Evolutionary conservation across 495 filamentous ascomycete genomes (phyloP), one percentile per base, ranked within the genome.

Genomic region (Talaromyces adpressus): DNA sequence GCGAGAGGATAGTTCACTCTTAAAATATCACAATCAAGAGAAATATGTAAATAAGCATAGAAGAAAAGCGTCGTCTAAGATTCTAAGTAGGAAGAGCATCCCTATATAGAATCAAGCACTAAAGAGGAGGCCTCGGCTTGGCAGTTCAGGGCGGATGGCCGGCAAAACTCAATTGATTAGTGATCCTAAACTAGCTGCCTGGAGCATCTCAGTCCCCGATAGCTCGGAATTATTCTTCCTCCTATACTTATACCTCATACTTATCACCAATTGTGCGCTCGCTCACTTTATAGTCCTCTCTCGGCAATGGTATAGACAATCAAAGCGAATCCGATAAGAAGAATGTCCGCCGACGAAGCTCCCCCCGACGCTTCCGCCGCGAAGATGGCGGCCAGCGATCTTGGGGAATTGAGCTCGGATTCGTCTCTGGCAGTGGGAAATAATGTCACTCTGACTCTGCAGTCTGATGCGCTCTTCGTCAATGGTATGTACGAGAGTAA

Each of bases 391-490:
- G 57, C 64, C 65, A 61, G 61, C 69, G 67, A 61, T 73, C 62
- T 60, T 66, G 64, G 67, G 75, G 62, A 78, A 78, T 60, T 73
- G 71, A 51, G 83, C 80, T 8, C 71, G 88, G 59, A 72, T 76
- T 23, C 6, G 16, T 36, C 29, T 32, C 39, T 64, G 12, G 54
- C 57, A 27, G 80, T 87, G 36, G 86, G 81, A 68, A 79, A 82
- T 60, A 80, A 82, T 65, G 84, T 86, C 16, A 84, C 84, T 2
- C 71, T 90, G 63, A 87, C 84, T 8, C 72, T 90, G 30, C 81
- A 81, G n/a, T 84, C 81, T 1, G 85, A 89, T 65, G 83, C 84
- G 34, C 77, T 91, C 53, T 77, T 88, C 62, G 77, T 90, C 11
- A 72, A 85, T n/a, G 85, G 86, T 87, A 79, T 61, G 75, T 68